These are phyloP conservation scores for Phytophthora aleatoria DNA, from an alignment of 352 stramenopile species.

Conservation along the genomic window DNA sequence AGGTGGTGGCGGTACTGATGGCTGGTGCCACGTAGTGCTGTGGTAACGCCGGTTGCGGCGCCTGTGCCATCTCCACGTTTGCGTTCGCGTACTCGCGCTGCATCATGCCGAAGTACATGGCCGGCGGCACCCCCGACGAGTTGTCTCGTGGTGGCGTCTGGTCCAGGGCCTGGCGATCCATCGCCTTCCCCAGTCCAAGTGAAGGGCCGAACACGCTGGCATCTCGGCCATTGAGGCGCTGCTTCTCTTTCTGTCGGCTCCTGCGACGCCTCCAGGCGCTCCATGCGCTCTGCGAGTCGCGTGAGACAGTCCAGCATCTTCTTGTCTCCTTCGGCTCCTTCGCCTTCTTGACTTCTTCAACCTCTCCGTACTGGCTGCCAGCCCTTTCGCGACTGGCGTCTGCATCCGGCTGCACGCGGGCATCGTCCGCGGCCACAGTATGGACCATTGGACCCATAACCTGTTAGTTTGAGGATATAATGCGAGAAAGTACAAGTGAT, in stretches of 20 bases:
- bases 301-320: constrained; percentile 1
- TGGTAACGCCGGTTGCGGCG: too few relatives aligned
- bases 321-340: not conserved
- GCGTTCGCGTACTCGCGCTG: not conserved
- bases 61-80: too few relatives aligned
- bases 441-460: not conserved
- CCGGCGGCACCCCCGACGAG: not conserved
- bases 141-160: not conserved
- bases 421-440: not conserved
- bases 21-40: too few relatives aligned
- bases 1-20: too few relatives aligned
- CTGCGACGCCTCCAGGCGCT: not conserved
- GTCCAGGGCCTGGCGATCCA: not conserved
- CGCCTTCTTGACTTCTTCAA: not conserved
- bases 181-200: not conserved
- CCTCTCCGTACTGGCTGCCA: not conserved
- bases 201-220: not conserved
- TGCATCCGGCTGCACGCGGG: not conserved
- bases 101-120: not conserved
- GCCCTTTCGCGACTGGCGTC: not conserved
- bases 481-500: not conserved
- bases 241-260: not conserved
- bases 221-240: not conserved
- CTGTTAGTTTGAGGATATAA: not conserved
- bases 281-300: not conserved